Percentiles rank a stretch among this genome's conserved stretches.
Evolutionary conservation across 306 rosid species (phyloP).

Genomic region (Cucurbita moschata): DNA sequence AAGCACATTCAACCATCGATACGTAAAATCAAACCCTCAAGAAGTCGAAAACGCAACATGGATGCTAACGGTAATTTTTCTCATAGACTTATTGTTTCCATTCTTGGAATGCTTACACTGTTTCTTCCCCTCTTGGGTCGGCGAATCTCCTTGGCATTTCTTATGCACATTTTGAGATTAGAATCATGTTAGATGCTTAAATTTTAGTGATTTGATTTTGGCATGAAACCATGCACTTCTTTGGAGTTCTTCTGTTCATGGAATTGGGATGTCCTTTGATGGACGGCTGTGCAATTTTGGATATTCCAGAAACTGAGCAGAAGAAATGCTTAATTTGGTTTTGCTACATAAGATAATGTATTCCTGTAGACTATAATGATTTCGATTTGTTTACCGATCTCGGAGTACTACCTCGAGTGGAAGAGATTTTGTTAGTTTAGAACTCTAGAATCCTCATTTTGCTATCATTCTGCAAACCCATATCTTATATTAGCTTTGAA

Average conservation of each 20-base stretch:
- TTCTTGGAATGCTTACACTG: not conserved
- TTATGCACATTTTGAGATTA: not conserved
- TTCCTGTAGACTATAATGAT: not conserved
- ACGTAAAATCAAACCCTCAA: conserved; percentile 88
- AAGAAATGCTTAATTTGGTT: not conserved
- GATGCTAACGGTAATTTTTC: conserved; percentile 78
- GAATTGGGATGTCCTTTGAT: not conserved
- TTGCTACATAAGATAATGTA: not conserved
- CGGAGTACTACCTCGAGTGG: not conserved
- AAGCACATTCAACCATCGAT: conserved; percentile 89
- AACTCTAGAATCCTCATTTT: not conserved
- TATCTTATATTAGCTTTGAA: not conserved
- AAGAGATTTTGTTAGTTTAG: not conserved
- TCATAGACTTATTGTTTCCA: not conserved
- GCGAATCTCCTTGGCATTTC: not conserved
- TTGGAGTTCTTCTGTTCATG: not conserved
- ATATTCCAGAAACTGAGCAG: not conserved
- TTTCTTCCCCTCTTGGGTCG: not conserved
- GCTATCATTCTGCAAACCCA: not conserved
- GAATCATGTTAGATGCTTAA: not conserved
- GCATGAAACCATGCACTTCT: not conserved
- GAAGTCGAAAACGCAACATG: conserved; percentile 96
- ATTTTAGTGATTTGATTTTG: not conserved
- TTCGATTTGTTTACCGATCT: not conserved
- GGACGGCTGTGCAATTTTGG: not conserved